Evolutionary conservation across 257 asterid species (phyloP).

Genomic region (Nicotiana obtusifolia): DNA sequence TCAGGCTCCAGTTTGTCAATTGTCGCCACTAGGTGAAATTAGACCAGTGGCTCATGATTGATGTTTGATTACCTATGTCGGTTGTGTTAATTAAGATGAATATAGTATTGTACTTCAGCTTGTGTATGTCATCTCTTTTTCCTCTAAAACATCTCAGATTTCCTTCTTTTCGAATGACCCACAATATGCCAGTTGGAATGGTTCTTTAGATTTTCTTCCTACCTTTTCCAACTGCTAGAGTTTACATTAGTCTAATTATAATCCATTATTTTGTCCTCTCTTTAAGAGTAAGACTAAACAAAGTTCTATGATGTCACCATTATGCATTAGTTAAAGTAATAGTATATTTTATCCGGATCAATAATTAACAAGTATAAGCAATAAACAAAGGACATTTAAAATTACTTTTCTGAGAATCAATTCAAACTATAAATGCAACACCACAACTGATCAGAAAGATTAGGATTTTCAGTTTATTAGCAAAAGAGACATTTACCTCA

Average conservation of each 20-base stretch:
- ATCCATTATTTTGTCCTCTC: no score
- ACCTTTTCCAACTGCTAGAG: background rate
- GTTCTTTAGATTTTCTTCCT: background rate
- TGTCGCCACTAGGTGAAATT: no score
- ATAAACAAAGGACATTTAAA: no score
- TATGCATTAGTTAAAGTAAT: background rate
- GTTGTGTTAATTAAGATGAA: no score
- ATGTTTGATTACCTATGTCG: background rate
- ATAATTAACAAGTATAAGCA: background rate
- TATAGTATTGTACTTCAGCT: background rate
- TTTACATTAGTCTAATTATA: background rate
- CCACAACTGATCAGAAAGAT: no score
- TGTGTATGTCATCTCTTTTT: background rate
- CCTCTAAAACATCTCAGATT: background rate
- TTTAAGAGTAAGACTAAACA: no score
- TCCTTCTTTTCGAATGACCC: background rate
- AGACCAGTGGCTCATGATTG: background rate
- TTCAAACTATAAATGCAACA: no score
- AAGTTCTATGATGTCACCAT: no score
- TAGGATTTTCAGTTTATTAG: no score
- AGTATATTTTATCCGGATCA: background rate
- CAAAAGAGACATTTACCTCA: no score
- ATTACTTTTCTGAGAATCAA: no score
- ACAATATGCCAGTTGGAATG: background rate
- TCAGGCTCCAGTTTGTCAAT: no score